phyloP scores from a whole-genome alignment of 495 filamentous ascomycete genomes.

The Talaromyces thailandensis region DNA sequence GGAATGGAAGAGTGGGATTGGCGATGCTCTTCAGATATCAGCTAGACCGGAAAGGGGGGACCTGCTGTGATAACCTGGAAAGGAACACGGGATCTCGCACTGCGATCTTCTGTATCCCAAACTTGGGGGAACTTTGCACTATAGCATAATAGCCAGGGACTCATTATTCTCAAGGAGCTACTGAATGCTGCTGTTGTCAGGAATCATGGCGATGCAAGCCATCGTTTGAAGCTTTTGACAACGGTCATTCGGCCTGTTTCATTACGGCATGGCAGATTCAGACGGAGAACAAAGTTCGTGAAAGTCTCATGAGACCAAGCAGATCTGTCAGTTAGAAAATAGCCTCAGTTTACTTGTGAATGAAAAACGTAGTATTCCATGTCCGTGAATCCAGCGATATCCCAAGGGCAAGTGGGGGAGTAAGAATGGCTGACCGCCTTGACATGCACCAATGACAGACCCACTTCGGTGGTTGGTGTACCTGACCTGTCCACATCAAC shows the following conservation, averaged over 20 bases:
- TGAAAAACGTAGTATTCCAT: too few species aligned
- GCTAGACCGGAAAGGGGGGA: conserved; percentile 8
- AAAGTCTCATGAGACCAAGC: background rate
- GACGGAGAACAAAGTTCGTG: background rate
- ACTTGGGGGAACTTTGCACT: conserved; percentile 28
- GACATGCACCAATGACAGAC: background rate
- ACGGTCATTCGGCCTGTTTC: background rate
- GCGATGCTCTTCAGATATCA: conserved; percentile 27
- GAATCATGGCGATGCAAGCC: background rate
- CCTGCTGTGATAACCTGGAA: conserved; percentile 23
- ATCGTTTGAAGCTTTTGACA: background rate
- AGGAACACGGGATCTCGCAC: conserved; percentile 24
- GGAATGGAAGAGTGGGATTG: conserved; percentile 26
- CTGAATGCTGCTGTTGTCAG: background rate
- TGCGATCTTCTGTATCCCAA: conserved; percentile 19
- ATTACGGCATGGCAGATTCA: background rate
- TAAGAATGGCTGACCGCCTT: background rate
- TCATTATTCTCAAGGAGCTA: background rate
- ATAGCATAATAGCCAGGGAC: conserved; percentile 10
- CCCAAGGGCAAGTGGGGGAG: too few species aligned
- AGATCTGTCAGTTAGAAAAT: too few species aligned
- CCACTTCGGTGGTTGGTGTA: background rate
- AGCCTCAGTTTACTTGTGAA: too few species aligned
- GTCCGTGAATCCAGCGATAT: too few species aligned
- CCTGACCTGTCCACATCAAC: conserved; percentile 6